Evolutionary conservation across 495 filamentous ascomycete genomes (phyloP), one percentile per base, ranked within the genome.

Genomic region (Penicillium flavigenum): DNA sequence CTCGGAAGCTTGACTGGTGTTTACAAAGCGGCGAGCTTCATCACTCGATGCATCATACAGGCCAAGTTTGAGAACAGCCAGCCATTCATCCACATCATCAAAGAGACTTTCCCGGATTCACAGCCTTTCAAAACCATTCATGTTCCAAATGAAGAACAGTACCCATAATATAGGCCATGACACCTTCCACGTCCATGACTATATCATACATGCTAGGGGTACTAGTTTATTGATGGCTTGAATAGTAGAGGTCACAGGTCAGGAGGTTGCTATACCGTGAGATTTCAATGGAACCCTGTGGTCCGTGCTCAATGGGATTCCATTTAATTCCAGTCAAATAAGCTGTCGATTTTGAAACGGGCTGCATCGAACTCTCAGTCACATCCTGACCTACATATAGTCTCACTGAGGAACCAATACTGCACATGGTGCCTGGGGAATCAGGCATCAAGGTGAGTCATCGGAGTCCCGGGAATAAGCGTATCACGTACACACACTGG

Each of bases 381-480:
- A 11, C 36, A n/a, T 14, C 34, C 34, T 36, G 34, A 38, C 36
- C 36, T 39, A 5, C n/a, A 39, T 32, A 12, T 31, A 0, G 5
- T 39, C 36, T 8, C 16, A 39, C 16, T 12, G 4, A n/a, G 36
- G 16, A 39, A 17, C n/a, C 16, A n/a, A 6, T 7, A 7, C 8
- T 39, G 0, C n/a, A 39, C 3, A n/a, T 17, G 2, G 2, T 45
- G 34, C 62, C 61, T 51, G 6, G 24, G 4, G 3, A 8, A 14
- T 42, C 10, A 61, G 65, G 63, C 53, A 31, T 22, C 24, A 36
- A 42, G 2, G 53, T 69, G 66, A 69, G 47, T 69, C 66, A 69
- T 60, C 56, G 34, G 17, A 4, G 12, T 45, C 4, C 65, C 63
- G 63, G 32, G 61, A 61, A 66, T 69, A 69, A 69, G 63, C 36